Evolutionary conservation across 2,329 filamentous ascomycete species (phyloP), one percentile per base, ranked within the genome.

Genomic region (Aureobasidium namibiae): DNA sequence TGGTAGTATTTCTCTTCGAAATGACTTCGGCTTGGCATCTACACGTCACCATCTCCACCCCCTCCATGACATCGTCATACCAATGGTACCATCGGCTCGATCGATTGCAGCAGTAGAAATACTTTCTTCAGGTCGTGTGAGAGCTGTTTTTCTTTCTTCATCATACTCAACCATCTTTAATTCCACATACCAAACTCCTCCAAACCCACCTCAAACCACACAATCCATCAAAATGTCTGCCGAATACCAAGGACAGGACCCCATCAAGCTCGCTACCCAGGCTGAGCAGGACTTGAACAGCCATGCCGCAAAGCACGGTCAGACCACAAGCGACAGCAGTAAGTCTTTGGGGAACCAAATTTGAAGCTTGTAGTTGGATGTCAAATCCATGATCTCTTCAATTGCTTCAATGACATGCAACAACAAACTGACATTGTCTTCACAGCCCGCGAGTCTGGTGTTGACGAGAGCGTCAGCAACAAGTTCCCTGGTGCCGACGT

Each of bases 251-350:
- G 69, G 69, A 64, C 67, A 73, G 57, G 69, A 78, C 66, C 75
- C 73, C 54, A 65, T 74, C 64, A 67, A 71, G 29, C 67, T 78
- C 65, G 76, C 78, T 56, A 68, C 75, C 65, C 69, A 79, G 63
- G 77, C 78, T 11, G 77, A 80, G 71, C 69, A 68, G 18, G 76
- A 80, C 59, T 71, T 80, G 56, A 77, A 78, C 68, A 74, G 74
- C 9, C 63, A 74, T 34, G 60, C 65, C 14, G 73, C 73, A 10
- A 76, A 75, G 63, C 64, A 70, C 31, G 74, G 75, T 46, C 64
- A 72, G 39, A 59, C 61, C 23, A 64, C 65, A 33, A 73, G 70
- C 56, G 70, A 74, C 56, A 74, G 71, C 44, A 71, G 74, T 77
- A 72, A 10, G 66, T 65, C 38, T 59, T 34, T 21, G 21, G 6